Evolutionary conservation across 164 flowering plant species (phyloP), one percentile per base, ranked within the genome.

Genomic region (Vitis labrusca): DNA sequence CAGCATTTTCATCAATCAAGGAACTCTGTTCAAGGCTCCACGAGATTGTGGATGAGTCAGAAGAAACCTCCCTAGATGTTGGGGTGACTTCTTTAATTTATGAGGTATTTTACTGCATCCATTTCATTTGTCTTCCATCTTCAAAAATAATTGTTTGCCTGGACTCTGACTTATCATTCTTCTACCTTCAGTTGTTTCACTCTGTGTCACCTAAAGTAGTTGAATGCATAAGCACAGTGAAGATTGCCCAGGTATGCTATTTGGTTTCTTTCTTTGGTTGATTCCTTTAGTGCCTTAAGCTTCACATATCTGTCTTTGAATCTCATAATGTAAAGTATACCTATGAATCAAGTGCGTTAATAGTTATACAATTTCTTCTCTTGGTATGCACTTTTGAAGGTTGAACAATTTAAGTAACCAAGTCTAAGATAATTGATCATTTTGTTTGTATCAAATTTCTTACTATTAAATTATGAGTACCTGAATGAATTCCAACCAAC

Each of bases 191-290:
- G 99, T 54, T 90, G 57, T 81, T 87, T 75, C 66, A 61, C 56
- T 54, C 76, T 7, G 65, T 84, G 52, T 75, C 87, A 8, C 91
- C 90, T 27, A 82, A 76, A 71, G 76, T 91, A 50, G 73, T 89
- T 13, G 92, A 90, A 44, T 88, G 97, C 78, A 76, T 93, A 73
- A 81, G 58, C 73, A 89, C 85, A 1, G 74, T 93, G 52, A 91
- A 93, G 77, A 93, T 95, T 74, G 90, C 88, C 30, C 99, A 93
- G 97, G 98, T 91, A 82, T 70, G 68, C 57, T 63, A 15, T 58
- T 47, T 23, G 32, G 23, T 16, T 49, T 54, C 5, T 27, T 66
- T 64, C 8, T 29, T 67, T 48, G 11, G 15, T 58, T 56, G 11
- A 49, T 62, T 27, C 44, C 44, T 37, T 37, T 37, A 37, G 44